Conservation (phyloP, 257 asterid species). For the Hygrophila difformis region DNA sequence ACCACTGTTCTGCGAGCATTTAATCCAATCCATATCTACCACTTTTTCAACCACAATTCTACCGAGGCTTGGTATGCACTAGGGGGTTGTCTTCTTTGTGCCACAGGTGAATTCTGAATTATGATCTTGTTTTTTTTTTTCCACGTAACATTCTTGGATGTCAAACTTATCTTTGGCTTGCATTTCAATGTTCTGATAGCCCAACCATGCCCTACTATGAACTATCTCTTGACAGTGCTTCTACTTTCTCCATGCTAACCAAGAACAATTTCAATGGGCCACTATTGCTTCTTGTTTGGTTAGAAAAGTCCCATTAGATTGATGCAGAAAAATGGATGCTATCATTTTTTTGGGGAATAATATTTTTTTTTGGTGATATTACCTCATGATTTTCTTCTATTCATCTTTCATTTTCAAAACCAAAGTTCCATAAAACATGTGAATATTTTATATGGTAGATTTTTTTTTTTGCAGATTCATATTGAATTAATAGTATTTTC, state of each 20-base stretch:
- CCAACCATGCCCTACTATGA: conserved; percentile 1
- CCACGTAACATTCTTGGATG: not conserved
- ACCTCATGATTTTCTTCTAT: too few species aligned
- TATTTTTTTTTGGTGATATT: too few species aligned
- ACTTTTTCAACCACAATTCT: conserved; percentile 71
- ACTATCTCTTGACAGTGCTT: too few species aligned
- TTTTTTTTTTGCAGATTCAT: conserved; percentile 6
- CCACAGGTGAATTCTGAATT: conserved; percentile 24
- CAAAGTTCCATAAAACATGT: too few species aligned
- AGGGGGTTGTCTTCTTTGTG: conserved; percentile 98
- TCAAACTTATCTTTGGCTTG: conserved; percentile 9
- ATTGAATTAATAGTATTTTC: not conserved
- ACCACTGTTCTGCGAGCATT: conserved; percentile 68
- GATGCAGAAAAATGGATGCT: too few species aligned
- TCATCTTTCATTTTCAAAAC: too few species aligned
- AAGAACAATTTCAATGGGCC: too few species aligned
- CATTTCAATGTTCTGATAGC: conserved; percentile 8
- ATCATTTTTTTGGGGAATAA: too few species aligned
- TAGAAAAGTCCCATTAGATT: conserved; percentile 3
- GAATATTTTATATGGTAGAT: too few species aligned
- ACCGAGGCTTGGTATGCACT: conserved; percentile 90
- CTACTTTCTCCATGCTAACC: too few species aligned
- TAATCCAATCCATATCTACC: conserved; percentile 81
- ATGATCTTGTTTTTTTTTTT: not conserved
- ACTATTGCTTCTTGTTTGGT: conserved; percentile 7